A percentile compares a stretch with the other conserved stretches of the same genome.
phyloP scores from a whole-genome alignment of 23 red algal species.

The Chondrus crispus region DNA sequence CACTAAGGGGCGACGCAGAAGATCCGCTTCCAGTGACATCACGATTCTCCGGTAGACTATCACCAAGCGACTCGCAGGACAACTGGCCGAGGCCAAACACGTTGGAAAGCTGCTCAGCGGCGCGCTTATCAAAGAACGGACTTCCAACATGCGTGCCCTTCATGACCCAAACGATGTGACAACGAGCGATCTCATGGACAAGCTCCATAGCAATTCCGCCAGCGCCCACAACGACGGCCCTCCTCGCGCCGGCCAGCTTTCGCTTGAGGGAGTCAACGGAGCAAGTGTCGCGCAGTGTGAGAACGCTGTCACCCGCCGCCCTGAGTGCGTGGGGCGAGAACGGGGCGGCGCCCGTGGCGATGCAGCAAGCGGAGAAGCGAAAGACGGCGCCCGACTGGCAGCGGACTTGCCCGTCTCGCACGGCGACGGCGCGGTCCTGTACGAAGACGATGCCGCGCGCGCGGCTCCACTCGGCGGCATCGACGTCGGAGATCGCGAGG shows the following conservation, averaged over 20 bases:
- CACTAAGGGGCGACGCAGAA: too few relatives aligned
- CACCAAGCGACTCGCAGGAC: too few relatives aligned
- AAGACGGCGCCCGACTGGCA: not conserved
- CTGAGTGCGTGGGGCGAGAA: conserved; percentile 31
- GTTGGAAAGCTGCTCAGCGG: not conserved
- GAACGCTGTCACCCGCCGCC: not conserved
- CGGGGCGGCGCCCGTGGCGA: conserved; percentile 71
- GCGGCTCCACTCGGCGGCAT: not conserved
- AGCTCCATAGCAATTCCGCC: conserved; percentile 95
- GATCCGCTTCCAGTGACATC: too few relatives aligned
- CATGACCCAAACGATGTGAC: conserved; percentile 78
- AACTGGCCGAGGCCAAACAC: not conserved
- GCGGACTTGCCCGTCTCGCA: not conserved
- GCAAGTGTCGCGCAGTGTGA: conserved; percentile 65
- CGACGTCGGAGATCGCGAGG: not conserved
- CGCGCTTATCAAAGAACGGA: conserved; percentile 80
- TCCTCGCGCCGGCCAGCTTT: not conserved
- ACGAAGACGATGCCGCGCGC: not conserved
- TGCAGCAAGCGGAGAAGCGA: conserved; percentile 38
- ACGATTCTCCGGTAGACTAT: too few relatives aligned
- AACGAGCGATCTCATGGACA: conserved; percentile 57
- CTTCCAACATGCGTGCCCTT: conserved; percentile 63
- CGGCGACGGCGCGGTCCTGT: not conserved
- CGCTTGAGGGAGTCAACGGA: conserved; percentile 27
- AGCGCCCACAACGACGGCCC: conserved; percentile 70